Percentiles rank a stretch among this genome's conserved stretches.
Evolutionary conservation across 768 basidiomycete genomes (phyloP).

Genomic region (Xerocomus spinulosus): DNA sequence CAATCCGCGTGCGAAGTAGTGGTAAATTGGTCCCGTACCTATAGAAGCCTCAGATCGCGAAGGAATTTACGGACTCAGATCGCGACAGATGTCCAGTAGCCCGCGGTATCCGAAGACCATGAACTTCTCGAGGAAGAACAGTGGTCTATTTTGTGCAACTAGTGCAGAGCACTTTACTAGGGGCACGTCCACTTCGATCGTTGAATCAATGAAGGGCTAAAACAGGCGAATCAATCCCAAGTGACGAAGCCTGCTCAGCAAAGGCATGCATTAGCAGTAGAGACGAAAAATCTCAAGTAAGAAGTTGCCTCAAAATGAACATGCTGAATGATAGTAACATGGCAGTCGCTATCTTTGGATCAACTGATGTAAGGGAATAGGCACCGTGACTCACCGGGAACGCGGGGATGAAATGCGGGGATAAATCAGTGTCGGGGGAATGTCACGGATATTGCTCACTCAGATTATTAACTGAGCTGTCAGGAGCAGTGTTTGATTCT

Average conservation of each 20-base stretch:
- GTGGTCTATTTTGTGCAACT: not conserved
- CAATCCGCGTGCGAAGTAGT: not conserved
- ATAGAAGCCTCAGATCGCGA: not conserved
- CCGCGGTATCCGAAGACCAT: not conserved
- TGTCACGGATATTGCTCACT: not conserved
- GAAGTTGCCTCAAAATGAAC: not conserved
- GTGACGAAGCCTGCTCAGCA: too few relatives aligned
- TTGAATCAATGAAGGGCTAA: too few relatives aligned
- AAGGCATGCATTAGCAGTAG: not conserved
- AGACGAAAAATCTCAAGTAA: not conserved
- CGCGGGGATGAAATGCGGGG: not conserved
- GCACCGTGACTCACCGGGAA: not conserved
- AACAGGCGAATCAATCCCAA: too few relatives aligned
- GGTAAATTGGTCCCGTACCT: not conserved
- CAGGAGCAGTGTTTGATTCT: not conserved
- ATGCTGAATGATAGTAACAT: too few relatives aligned
- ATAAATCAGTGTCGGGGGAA: not conserved
- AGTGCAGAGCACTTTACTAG: too few relatives aligned
- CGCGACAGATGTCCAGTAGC: not conserved
- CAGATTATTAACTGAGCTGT: not conserved
- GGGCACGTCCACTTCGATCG: too few relatives aligned
- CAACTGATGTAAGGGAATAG: not conserved
- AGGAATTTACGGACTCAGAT: not conserved
- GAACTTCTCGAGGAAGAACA: not conserved
- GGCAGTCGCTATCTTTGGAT: too few relatives aligned